Percentiles rank a stretch among this genome's conserved stretches.
Evolutionary conservation across 306 rosid genomes (phyloP).

Genomic region (Cucumis hystrix): DNA sequence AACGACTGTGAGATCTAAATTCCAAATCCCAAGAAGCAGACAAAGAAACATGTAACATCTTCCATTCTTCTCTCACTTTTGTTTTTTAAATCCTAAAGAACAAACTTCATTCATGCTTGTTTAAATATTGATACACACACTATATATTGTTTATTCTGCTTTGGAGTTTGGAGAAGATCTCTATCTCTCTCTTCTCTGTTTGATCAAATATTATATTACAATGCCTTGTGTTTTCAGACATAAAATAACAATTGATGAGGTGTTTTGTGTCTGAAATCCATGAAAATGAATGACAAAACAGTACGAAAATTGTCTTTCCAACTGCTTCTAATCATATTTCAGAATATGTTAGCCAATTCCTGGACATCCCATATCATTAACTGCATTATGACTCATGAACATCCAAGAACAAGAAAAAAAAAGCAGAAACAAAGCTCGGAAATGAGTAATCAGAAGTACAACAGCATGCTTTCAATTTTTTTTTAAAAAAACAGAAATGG

Average conservation of each 20-base stretch:
- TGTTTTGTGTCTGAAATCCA: neutral
- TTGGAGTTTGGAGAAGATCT: neutral
- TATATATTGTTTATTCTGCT: neutral
- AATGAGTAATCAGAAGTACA: neutral
- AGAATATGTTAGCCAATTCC: neutral
- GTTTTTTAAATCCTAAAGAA: neutral
- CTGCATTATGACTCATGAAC: neutral
- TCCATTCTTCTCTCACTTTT: conserved; percentile 1
- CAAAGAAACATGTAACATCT: neutral
- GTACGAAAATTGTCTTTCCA: conserved; percentile 6
- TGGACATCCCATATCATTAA: neutral
- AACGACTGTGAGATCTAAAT: neutral
- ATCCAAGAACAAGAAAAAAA: neutral
- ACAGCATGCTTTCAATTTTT: neutral
- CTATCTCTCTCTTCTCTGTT: neutral
- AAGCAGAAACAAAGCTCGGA: neutral
- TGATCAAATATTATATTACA: neutral
- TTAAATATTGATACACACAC: neutral
- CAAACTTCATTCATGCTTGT: neutral
- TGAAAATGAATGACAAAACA: neutral
- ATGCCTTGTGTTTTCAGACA: neutral
- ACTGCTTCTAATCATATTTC: conserved; percentile 1
- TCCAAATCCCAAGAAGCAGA: conserved; percentile 1
- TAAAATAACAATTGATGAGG: neutral
- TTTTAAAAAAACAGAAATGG: neutral